These are phyloP conservation scores for Mortierella sp. DNA, from an alignment of 371 early-diverging fungal genomes.

Conservation along the genomic window DNA sequence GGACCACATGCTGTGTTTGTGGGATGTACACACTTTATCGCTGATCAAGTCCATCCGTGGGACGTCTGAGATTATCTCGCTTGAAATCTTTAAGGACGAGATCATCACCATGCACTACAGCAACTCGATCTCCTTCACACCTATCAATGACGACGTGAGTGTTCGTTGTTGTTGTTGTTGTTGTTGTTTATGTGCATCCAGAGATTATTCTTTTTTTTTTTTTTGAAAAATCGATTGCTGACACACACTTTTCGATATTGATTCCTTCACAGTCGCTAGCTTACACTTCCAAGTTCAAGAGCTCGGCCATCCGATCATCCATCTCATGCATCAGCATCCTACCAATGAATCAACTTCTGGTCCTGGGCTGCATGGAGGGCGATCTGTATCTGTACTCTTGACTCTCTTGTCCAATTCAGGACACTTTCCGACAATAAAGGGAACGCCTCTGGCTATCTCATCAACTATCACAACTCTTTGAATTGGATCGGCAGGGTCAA, in stretches of 20 bases:
- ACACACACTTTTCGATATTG: background rate
- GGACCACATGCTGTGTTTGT: constrained; percentile 72
- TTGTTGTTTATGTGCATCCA: no score
- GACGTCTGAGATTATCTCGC: constrained; percentile 60
- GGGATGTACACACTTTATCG: constrained; percentile 66
- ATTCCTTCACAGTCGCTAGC: constrained; percentile 62
- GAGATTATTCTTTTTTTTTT: background rate
- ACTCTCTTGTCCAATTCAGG: no score
- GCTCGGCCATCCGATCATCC: constrained; percentile 70
- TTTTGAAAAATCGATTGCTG: background rate
- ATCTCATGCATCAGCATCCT: constrained; percentile 69
- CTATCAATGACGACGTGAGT: constrained; percentile 74
- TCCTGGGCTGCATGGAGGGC: constrained; percentile 73
- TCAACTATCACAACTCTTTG: no score
- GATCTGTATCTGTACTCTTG: constrained; percentile 72
- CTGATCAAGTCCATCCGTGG: constrained; percentile 70
- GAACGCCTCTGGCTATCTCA: no score
- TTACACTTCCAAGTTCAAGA: constrained; percentile 73
- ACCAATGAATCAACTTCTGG: constrained; percentile 68
- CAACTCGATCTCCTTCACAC: constrained; percentile 73
- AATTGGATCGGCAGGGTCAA: no score
- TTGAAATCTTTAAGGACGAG: constrained; percentile 71
- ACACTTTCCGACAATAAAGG: no score
- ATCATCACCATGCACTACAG: constrained; percentile 70
- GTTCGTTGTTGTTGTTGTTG: no score